A percentile compares a stretch with the other conserved stretches of the same genome.
These are phyloP conservation scores for Xylaria multiplex DNA, from an alignment of 2,329 filamentous ascomycete genomes.

Conservation along the genomic window DNA sequence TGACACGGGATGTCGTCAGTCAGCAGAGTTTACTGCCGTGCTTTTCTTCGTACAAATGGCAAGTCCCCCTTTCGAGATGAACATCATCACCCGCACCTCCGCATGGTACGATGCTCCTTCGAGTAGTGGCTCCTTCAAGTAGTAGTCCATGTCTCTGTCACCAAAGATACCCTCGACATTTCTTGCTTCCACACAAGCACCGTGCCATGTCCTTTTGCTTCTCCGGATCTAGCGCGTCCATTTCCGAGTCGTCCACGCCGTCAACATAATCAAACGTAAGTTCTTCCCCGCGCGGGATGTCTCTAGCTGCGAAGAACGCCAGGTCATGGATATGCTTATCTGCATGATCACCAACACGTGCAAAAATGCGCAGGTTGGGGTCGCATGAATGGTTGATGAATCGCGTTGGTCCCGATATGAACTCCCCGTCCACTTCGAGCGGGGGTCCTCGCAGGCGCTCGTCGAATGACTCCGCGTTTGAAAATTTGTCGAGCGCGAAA, in stretches of 20 bases:
- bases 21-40: no score
- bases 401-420: slow-evolving; percentile 79
- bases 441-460: slow-evolving; percentile 65
- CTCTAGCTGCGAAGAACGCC: slow-evolving; percentile 76
- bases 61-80: not conserved
- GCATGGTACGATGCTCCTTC: not conserved
- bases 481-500: slow-evolving; percentile 85
- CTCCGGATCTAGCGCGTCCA: slow-evolving; percentile 61
- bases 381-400: slow-evolving; percentile 88
- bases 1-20: no score
- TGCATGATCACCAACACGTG: slow-evolving; percentile 79
- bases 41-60: no score
- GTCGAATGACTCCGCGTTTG: slow-evolving; percentile 65
- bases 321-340: slow-evolving; percentile 80
- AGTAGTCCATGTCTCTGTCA: slow-evolving; percentile 44
- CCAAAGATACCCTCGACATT: slow-evolving; percentile 78
- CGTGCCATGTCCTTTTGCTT: slow-evolving; percentile 63
- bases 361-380: slow-evolving; percentile 82
- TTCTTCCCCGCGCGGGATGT: slow-evolving; percentile 74
- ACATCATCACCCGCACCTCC: not conserved
- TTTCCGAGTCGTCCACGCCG: slow-evolving; percentile 62
- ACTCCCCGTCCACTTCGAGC: slow-evolving; percentile 76
- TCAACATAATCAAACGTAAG: slow-evolving; percentile 84
- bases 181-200: slow-evolving; percentile 71
- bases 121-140: no score